Evolutionary conservation across 768 basidiomycete species (phyloP), one percentile per base, ranked within the genome.

Genomic region (Pulveroboletus ravenelii): DNA sequence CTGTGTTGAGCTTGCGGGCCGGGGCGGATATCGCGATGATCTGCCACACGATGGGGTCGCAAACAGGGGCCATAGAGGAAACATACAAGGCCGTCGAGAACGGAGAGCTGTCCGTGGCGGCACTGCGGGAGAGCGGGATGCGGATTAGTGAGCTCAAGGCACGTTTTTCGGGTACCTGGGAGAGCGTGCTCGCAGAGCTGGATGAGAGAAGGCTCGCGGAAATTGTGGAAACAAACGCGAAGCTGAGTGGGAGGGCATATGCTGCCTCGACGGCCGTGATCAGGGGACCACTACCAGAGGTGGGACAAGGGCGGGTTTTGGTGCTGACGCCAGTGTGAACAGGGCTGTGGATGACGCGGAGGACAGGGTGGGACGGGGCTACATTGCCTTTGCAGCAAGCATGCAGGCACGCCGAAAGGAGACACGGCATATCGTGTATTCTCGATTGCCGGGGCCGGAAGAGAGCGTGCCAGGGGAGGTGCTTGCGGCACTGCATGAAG

Each of bases 11-110:
- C 5, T 60, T 87, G 38, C 69, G 70, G 42, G 85, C 86, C 0
- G 85, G 85, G 4, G 81, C 81, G 14, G 87, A 88, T 50, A 66
- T 88, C n/a, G 82, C 71, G 4, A 87, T 88, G 86, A 78, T 85
- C 37, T 88, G 85, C 54, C 87, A 87, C 58, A 79, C 74, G 8
- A 75, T 79, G 48, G 68, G 65, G 13, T 64, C 73, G 50, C 85
- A 87, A 54, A 66, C 65, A 12, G 78, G 75, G 0, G 80, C 84
- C 0, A 51, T 88, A 1, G 70, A 79, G 51, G 71, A 65, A 20
- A 73, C 76, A 2, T 85, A 77, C 59, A 60, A 62, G 14, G 84
- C 83, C 0, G 60, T 84, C n/a, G 60, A 67, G 41, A 58, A 58
- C 2, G 81, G 80, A 5, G 52, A 64, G 15, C 50, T 87, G 25